phyloP scores from a whole-genome alignment of 768 basidiomycete species.

The Cantharellus cinnabarinus region DNA sequence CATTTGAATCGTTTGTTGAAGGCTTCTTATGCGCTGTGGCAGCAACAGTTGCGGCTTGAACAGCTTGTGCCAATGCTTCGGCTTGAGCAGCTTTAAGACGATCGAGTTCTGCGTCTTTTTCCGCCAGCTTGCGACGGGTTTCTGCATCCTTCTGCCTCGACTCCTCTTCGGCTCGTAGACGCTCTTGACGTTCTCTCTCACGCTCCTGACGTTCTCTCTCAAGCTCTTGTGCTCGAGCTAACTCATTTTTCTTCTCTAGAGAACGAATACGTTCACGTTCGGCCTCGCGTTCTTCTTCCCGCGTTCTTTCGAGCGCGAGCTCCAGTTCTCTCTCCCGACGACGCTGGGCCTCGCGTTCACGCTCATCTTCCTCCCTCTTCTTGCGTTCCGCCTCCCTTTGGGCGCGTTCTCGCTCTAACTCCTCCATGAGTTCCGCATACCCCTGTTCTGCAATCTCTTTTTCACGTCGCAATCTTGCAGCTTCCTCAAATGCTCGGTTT shows the following conservation, averaged over 20 bases:
- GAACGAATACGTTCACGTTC: neutral
- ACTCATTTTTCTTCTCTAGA: neutral
- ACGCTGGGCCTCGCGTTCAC: neutral
- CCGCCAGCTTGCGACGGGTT: too few species aligned
- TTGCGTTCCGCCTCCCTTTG: neutral
- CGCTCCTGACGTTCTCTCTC: neutral
- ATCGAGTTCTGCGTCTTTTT: neutral
- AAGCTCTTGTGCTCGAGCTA: neutral
- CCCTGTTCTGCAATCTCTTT: neutral
- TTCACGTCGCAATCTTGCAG: neutral
- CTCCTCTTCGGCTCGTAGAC: neutral
- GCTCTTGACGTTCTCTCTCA: neutral
- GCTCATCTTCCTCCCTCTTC: neutral
- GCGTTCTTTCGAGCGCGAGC: neutral
- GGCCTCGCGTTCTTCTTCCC: neutral
- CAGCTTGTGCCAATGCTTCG: neutral
- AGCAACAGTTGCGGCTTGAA: neutral
- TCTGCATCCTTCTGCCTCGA: neutral
- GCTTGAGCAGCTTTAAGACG: neutral
- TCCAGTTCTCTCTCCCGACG: neutral
- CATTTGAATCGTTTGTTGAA: neutral
- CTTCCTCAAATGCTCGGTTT: neutral
- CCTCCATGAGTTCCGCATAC: neutral
- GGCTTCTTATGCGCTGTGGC: neutral
- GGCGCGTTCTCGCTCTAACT: neutral